These are phyloP conservation scores for Cyclotella cryptica DNA, from an alignment of 108 stramenopile genomes.

Conservation along the genomic window DNA sequence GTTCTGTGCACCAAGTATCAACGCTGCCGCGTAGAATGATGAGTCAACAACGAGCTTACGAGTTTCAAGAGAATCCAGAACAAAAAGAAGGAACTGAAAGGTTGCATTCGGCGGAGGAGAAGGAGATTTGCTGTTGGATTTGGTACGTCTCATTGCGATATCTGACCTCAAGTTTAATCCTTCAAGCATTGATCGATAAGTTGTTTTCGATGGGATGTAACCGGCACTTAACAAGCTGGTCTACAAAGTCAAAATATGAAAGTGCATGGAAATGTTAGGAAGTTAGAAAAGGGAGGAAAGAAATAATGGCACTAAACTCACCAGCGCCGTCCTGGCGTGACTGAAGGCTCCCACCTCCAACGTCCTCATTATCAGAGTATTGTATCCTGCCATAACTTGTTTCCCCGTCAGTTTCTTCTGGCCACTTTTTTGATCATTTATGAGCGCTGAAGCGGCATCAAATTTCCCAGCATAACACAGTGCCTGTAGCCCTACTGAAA, in stretches of 20 bases:
- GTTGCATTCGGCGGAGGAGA: constrained; percentile 31
- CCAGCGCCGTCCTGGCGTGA: constrained; percentile 57
- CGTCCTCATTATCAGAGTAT: constrained; percentile 52
- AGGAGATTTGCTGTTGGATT: not conserved
- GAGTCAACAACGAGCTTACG: constrained; percentile 75
- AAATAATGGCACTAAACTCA: constrained; percentile 29
- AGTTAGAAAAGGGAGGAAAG: not conserved
- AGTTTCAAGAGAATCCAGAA: constrained; percentile 67
- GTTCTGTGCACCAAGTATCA: constrained; percentile 56
- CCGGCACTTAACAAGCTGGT: constrained; percentile 59
- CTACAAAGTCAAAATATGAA: constrained; percentile 6
- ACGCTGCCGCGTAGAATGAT: constrained; percentile 64
- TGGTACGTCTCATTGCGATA: constrained; percentile 1
- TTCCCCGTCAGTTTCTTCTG: constrained; percentile 65
- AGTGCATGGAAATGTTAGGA: not conserved
- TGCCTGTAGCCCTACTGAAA: constrained; percentile 70
- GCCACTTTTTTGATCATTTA: constrained; percentile 50
- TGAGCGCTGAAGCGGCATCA: constrained; percentile 54
- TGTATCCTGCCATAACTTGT: constrained; percentile 69
- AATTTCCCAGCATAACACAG: constrained; percentile 59
- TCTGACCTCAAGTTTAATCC: constrained; percentile 49
- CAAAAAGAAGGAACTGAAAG: constrained; percentile 75
- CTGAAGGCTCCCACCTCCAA: constrained; percentile 57
- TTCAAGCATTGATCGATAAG: constrained; percentile 59
- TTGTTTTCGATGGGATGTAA: constrained; percentile 78